Evolutionary conservation across 345 rosid species (phyloP), one percentile per base, ranked within the genome.

Genomic region (Gossypium arboreum): DNA sequence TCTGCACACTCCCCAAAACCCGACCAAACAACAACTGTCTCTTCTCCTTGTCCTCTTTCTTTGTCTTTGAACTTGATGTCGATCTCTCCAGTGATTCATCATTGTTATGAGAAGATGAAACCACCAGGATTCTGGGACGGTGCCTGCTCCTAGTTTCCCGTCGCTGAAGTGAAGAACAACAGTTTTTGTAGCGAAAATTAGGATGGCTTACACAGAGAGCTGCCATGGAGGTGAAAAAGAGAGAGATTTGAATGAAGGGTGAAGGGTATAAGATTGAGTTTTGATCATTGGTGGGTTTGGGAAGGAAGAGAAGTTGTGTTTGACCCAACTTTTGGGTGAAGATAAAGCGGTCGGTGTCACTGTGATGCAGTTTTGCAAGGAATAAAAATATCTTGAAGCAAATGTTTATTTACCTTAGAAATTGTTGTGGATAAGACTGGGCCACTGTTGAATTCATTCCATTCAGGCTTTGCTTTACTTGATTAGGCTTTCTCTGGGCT

Each of bases 211-310:
- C 18, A 12, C 81, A 75, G 25, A 84, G 80, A 78, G 87, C 75
- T 52, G 88, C 89, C 91, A 88, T 86, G 48, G 81, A 80, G 61
- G 48, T n/a, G 18, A 8, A 56, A 15, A 22, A 34, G 41, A 5
- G 12, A 64, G 15, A 68, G 13, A 1, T 3, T 48, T 50, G 60
- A 56, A 18, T 20, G 44, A 54, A 16, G 4, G 1, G 6, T 20
- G 44, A 54, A 16, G 4, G 1, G 6, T 41, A 20, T 11, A 65
- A 18, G 29, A 65, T 4, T 56, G 60, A 34, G 4, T 39, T 54
- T 71, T 55, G 64, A 18, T 72, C 66, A 72, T 57, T 15, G 65
- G 27, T 13, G 50, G 17, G 8, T 72, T 43, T 25, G 66, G 44
- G 64, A 72, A 20, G 39, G 39, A 22, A 1, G 25, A 39, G n/a